phyloP scores from a whole-genome alignment of 352 stramenopile genomes.

The Globisporangium splendens region DNA sequence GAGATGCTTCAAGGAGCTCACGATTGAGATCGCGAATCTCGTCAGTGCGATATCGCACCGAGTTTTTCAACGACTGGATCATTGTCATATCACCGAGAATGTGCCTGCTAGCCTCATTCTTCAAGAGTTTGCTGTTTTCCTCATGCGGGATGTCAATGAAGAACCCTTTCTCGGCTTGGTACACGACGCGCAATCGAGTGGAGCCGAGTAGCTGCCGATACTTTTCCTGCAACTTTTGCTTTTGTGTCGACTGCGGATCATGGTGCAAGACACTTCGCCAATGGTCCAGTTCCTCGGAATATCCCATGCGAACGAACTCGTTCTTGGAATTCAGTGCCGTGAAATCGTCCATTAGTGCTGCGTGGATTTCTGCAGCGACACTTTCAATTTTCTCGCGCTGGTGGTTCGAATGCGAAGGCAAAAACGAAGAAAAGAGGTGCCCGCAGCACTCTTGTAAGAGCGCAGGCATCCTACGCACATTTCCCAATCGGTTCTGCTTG shows the following conservation, averaged over 20 bases:
- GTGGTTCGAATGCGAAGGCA: neutral
- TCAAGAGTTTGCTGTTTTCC: slow-evolving; percentile 44
- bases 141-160: slow-evolving; percentile 68
- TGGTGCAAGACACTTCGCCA: slow-evolving; percentile 49
- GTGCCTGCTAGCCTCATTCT: slow-evolving; percentile 15
- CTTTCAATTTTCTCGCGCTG: slow-evolving; percentile 18
- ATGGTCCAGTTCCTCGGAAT: slow-evolving; percentile 53
- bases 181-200: slow-evolving; percentile 51
- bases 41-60: slow-evolving; percentile 58
- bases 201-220: slow-evolving; percentile 56
- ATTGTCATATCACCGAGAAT: slow-evolving; percentile 37
- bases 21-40: slow-evolving; percentile 62
- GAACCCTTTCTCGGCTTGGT: slow-evolving; percentile 59
- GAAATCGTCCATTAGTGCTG: slow-evolving; percentile 62
- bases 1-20: slow-evolving; percentile 47
- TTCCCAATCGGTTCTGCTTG: slow-evolving; percentile 2
- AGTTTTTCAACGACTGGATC: slow-evolving; percentile 70
- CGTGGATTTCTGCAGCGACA: slow-evolving; percentile 39
- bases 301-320: slow-evolving; percentile 55
- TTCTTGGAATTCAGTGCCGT: slow-evolving; percentile 52
- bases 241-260: slow-evolving; percentile 35
- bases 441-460: slow-evolving; percentile 25
- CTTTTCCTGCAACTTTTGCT: slow-evolving; percentile 48
- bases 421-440: slow-evolving; percentile 11
- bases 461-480: slow-evolving; percentile 16